Conservation (phyloP, 2,329 filamentous ascomycete genomes). For the Fusarium pilosicola region DNA sequence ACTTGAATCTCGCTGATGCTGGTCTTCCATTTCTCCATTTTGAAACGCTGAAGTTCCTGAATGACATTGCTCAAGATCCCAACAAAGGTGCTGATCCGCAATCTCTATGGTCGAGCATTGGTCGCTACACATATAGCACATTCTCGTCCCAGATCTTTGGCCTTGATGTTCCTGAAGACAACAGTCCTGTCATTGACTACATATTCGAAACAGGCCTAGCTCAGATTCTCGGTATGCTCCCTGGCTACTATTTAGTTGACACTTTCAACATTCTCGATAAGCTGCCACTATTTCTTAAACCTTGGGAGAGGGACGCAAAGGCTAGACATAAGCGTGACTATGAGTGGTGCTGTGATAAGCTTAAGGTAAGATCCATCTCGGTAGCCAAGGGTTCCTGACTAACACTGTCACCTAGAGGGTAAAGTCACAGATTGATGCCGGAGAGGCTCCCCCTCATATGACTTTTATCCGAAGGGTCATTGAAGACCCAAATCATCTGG, state of each 20-base stretch:
- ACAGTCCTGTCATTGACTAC: background rate
- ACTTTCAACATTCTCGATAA: background rate
- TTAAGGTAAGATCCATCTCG: background rate
- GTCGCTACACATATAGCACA: background rate
- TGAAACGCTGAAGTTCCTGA: background rate
- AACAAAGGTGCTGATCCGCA: background rate
- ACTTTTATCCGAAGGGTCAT: background rate
- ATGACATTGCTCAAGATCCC: background rate
- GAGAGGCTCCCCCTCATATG: background rate
- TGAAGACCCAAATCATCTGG: background rate
- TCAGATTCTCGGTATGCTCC: background rate
- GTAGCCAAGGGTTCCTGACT: background rate
- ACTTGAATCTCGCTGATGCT: background rate
- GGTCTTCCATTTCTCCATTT: background rate
- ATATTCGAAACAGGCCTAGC: background rate
- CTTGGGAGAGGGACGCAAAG: background rate
- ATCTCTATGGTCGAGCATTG: background rate
- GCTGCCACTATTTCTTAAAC: background rate
- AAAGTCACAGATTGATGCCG: background rate
- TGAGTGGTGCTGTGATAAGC: background rate
- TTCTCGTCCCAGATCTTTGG: background rate
- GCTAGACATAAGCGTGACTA: background rate
- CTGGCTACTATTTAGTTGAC: background rate
- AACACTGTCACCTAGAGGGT: background rate
- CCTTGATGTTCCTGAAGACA: background rate